Percentiles rank a stretch among this genome's conserved stretches.
These are phyloP conservation scores for Cytospora mali DNA, from an alignment of 2,329 filamentous ascomycete species.

Conservation along the genomic window DNA sequence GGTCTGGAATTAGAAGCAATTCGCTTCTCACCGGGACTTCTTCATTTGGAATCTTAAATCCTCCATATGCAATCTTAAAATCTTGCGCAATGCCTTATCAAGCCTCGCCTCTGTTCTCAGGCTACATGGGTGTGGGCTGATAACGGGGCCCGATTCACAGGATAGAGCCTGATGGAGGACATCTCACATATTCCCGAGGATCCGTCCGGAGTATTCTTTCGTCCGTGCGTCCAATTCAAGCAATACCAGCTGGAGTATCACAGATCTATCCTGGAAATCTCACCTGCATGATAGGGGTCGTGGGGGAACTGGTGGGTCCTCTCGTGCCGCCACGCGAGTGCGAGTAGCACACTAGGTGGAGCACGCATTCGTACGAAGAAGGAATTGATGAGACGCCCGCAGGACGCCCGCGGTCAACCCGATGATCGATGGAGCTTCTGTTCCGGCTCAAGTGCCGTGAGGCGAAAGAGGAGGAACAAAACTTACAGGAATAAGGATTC, in stretches of 20 bases:
- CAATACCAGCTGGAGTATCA: too few species aligned
- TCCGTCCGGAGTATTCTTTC: background rate
- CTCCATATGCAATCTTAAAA: background rate
- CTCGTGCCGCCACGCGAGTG: background rate
- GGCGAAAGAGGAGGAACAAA: too few species aligned
- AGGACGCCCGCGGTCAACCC: too few species aligned
- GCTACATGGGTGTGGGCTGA: background rate
- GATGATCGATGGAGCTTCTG: background rate
- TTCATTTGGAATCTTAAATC: background rate
- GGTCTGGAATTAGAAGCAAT: background rate
- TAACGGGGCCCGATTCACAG: background rate
- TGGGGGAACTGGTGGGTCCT: background rate
- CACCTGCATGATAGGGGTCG: background rate
- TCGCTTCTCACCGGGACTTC: background rate
- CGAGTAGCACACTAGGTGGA: background rate
- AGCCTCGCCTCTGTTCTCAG: background rate
- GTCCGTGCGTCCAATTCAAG: background rate
- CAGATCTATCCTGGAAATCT: too few species aligned
- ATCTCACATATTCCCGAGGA: background rate
- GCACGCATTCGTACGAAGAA: background rate
- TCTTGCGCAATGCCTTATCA: background rate
- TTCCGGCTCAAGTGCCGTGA: too few species aligned
- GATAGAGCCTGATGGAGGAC: background rate
- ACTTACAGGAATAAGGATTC: too few species aligned
- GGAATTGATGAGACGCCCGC: background rate